phyloP scores from a whole-genome alignment of 148 eudicot genomes.

The Vaccinium myrtillus region DNA sequence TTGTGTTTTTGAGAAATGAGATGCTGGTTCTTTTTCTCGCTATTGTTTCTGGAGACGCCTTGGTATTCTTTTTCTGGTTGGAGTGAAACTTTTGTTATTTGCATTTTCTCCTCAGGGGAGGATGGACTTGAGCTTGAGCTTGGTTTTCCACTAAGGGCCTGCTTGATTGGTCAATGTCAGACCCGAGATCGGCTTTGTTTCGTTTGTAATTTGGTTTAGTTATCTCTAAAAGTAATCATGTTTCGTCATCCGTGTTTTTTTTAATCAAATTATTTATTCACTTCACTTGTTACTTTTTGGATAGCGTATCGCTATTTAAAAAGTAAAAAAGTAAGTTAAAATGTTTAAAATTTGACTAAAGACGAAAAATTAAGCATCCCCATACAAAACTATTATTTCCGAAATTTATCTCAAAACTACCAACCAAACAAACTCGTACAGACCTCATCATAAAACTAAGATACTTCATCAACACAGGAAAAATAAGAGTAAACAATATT shows the following conservation, averaged over 20 bases:
- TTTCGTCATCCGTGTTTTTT: too few species aligned
- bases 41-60: not conserved
- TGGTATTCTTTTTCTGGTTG: not conserved
- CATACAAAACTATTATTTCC: too few species aligned
- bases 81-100: not conserved
- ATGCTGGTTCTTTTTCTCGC: not conserved
- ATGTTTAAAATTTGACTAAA: too few species aligned
- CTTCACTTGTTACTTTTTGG: not conserved
- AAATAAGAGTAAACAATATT: not conserved
- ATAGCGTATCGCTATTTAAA: too few species aligned
- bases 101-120: not conserved
- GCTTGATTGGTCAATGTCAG: not conserved
- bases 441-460: too few species aligned
- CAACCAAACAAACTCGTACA: too few species aligned
- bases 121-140: not conserved
- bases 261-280: too few species aligned
- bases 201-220: too few species aligned
- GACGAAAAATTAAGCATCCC: too few species aligned
- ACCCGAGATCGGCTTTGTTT: not conserved
- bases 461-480: not conserved
- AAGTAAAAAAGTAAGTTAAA: too few species aligned
- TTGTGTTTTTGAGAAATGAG: not conserved
- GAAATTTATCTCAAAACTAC: too few species aligned
- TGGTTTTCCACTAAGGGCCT: not conserved
- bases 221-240: too few species aligned